Conservation (phyloP, 192 early-diverging fungal genomes). For the Umbelopsis sp. region DNA sequence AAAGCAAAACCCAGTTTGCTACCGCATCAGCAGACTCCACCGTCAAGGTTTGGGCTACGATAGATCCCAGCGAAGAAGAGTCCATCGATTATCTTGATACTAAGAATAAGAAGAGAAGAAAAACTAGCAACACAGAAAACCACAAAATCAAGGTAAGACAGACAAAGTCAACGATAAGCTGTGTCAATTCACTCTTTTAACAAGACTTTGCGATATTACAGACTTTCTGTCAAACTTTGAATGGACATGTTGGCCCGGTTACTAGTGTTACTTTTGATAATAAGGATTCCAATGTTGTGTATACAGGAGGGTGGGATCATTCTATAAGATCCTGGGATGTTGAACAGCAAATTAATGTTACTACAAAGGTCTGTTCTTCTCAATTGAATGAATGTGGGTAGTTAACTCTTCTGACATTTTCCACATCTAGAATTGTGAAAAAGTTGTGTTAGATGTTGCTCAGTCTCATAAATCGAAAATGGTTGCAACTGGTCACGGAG, state of each 20-base stretch:
- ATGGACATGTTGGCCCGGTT: conserved; percentile 81
- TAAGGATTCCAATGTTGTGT: conserved; percentile 64
- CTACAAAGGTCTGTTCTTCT: conserved; percentile 63
- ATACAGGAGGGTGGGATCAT: conserved; percentile 93
- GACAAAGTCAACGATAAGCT: not conserved
- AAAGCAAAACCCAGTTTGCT: conserved; percentile 59
- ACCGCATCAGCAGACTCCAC: conserved; percentile 76
- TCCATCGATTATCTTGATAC: conserved; percentile 23
- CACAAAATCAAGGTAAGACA: conserved; percentile 41
- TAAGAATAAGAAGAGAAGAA: conserved; percentile 48
- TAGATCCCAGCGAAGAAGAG: conserved; percentile 51
- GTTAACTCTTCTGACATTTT: not conserved
- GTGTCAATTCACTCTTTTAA: not conserved
- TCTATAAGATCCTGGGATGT: conserved; percentile 91
- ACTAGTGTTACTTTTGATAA: conserved; percentile 71
- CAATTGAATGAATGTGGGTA: too few relatives aligned
- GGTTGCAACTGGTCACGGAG: conserved; percentile 88
- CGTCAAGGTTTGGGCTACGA: conserved; percentile 79
- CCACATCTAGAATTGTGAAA: conserved; percentile 75
- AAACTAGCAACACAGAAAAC: conserved; percentile 48
- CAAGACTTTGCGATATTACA: conserved; percentile 2
- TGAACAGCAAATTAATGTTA: conserved; percentile 67
- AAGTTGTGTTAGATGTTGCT: conserved; percentile 73
- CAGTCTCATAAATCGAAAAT: conserved; percentile 71
- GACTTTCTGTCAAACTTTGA: conserved; percentile 44